Evolutionary conservation across 176 grass and related monocot species (phyloP).

Genomic region (sorghum (Sorghum bicolor)): Sorghum_bicolor_NCBIv3 NC_012870.2:56984001-56984500

Average conservation of each 20-base stretch:
- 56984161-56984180: slow-evolving; percentile 56
- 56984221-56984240: slow-evolving; percentile 20
- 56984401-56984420: slow-evolving; percentile 5
- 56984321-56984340: slow-evolving; percentile 17
- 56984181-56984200: slow-evolving; percentile 64
- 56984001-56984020: slow-evolving; percentile 34
- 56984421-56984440: neutral
- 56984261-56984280: slow-evolving; percentile 36
- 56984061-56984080: slow-evolving; percentile 65
- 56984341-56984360: slow-evolving; percentile 13
- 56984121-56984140: slow-evolving; percentile 66
- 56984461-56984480: slow-evolving; percentile 9
- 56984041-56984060: slow-evolving; percentile 47
- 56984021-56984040: slow-evolving; percentile 32
- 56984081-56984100: slow-evolving; percentile 51
- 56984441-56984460: neutral
- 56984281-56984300: slow-evolving; percentile 24
- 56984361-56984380: slow-evolving; percentile 36
- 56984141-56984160: slow-evolving; percentile 53
- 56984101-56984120: slow-evolving; percentile 73
- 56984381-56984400: neutral
- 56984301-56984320: neutral
- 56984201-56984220: slow-evolving; percentile 31
- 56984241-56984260: slow-evolving; percentile 31
- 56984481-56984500: slow-evolving; percentile 12